phyloP scores from a whole-genome alignment of 2,329 filamentous ascomycete species.

The Helicocarpus griseus region DNA sequence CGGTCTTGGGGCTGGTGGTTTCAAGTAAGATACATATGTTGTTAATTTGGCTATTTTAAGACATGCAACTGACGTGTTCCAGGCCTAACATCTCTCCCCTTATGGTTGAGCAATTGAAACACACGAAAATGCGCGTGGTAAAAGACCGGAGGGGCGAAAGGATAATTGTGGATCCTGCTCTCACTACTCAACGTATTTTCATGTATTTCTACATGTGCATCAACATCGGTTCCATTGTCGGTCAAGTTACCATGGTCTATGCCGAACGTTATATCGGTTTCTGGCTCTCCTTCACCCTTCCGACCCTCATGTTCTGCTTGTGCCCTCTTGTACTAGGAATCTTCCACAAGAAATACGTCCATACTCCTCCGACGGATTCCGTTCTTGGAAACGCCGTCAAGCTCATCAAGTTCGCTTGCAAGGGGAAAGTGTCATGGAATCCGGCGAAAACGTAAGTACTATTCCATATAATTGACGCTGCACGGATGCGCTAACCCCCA shows the following conservation, averaged over 20 bases:
- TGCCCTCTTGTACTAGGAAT: slow-evolving; percentile 52
- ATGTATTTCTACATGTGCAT: slow-evolving; percentile 53
- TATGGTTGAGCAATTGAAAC: slow-evolving; percentile 60
- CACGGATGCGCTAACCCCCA: slow-evolving; percentile 1
- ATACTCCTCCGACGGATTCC: slow-evolving; percentile 59
- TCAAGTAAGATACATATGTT: slow-evolving; percentile 46
- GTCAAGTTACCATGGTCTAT: slow-evolving; percentile 51
- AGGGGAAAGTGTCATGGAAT: slow-evolving; percentile 53
- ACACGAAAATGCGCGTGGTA: slow-evolving; percentile 48
- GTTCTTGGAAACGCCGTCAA: slow-evolving; percentile 57
- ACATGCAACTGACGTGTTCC: neutral
- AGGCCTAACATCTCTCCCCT: slow-evolving; percentile 61
- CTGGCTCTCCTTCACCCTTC: slow-evolving; percentile 49
- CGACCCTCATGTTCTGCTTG: slow-evolving; percentile 52
- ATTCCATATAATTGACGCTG: no score
- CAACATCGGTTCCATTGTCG: slow-evolving; percentile 54
- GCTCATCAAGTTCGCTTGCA: slow-evolving; percentile 51
- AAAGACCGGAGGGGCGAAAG: slow-evolving; percentile 28
- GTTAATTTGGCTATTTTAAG: neutral
- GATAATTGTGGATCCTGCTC: slow-evolving; percentile 4
- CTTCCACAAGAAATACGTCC: slow-evolving; percentile 53
- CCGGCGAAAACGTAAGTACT: slow-evolving; percentile 43
- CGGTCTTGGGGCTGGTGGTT: slow-evolving; percentile 66
- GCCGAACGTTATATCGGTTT: slow-evolving; percentile 55
- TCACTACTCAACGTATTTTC: slow-evolving; percentile 7